Base-by-base conservation (phyloP, 345 rosid genomes). In the Populus nigra region DNA sequence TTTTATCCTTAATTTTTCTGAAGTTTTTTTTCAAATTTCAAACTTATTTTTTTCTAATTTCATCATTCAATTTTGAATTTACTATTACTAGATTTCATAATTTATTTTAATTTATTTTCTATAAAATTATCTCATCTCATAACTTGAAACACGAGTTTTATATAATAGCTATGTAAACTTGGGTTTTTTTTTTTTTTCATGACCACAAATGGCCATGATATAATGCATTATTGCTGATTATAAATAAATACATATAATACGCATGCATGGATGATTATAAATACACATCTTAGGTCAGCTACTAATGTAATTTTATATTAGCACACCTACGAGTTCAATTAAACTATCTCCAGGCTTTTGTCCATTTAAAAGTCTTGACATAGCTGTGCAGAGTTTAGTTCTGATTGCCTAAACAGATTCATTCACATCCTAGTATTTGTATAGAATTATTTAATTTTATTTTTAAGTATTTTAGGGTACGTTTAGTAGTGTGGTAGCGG, bases 241-340 rank as follows among this genome's bases (percentile, higher is more conserved):
- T 31, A 33, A 33, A 2, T 4, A 3, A 3, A 23, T 31, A 31
- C 33, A 31, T 31, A 31, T 31, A 33, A 33, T 33, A 4, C 45
- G 67, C 18, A 39, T 18, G 12, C 65, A 57, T 69, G 59, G 20
- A 55, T 49, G 36, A 69, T 39, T 57, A 76, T 36, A 76, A 55
- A 77, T 69, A 41, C 47, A 53, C 55, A 68, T 36, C 43, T 43
- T 77, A 77, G 70, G 69, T 45, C 29, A 77, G 63, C 75, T 27
- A 43, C 39, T 69, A 41, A 16, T 12, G 10, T 17, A 31, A 10
- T 49, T 71, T 71, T 71, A 9, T 71, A 23, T 8, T 43, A 15
- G 23, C 23, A 5, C 4, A 7, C 31, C 8, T 12, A 27, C 27
- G 0, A 22, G 27, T 1, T 22, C n/a, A 22, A n/a, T n/a, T 57